Evolutionary conservation across 495 filamentous ascomycete species (phyloP), one percentile per base, ranked within the genome.

Genomic region (Xylaria acuta): DNA sequence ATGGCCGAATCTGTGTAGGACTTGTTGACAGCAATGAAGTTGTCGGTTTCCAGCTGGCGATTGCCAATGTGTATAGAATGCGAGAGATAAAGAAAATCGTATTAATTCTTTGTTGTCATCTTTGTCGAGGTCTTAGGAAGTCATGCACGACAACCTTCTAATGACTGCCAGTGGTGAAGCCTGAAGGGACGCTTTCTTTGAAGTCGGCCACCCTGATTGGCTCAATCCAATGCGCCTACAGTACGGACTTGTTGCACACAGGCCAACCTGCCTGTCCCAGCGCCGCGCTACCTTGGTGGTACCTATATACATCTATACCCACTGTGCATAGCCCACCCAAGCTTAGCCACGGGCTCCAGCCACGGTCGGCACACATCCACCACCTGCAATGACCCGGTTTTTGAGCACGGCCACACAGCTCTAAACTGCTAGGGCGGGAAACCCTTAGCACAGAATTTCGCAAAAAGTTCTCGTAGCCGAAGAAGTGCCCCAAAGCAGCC

Each of bases 1-100:
- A 96, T 95, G 67, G 69, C 79, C 67, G 38, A 43, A 34, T 67
- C 18, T 25, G 68, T 40, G 25, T 25, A 64, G 18, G 59, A 22
- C 49, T n/a, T 32, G 47, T 25, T 45, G 36, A 65, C 27, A 68
- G 32, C 30, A 30, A 30, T 53, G n/a, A 4, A 16, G 6, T 34
- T 27, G 45, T n/a, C 20, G 5, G 32, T 67, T 51, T 69, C 45
- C 16, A 34, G 30, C 32, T 41, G 30, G 14, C 27, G 45, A 3
- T 6, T 53, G 27, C 12, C 6, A 5, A 22, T 8, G 5, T 14
- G 6, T 30, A n/a, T 54, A 32, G 16, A 14, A 54, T 20, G 5
- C n/a, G 36, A 22, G 36, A 59, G 22, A 18, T 20, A 53, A 30
- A 27, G 20, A 68, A 5, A 34, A 49, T 43, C 8, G 30, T 70